Evolutionary conservation across 2,329 filamentous ascomycete species (phyloP).

Genomic region (Colletotrichum australisinense): DNA sequence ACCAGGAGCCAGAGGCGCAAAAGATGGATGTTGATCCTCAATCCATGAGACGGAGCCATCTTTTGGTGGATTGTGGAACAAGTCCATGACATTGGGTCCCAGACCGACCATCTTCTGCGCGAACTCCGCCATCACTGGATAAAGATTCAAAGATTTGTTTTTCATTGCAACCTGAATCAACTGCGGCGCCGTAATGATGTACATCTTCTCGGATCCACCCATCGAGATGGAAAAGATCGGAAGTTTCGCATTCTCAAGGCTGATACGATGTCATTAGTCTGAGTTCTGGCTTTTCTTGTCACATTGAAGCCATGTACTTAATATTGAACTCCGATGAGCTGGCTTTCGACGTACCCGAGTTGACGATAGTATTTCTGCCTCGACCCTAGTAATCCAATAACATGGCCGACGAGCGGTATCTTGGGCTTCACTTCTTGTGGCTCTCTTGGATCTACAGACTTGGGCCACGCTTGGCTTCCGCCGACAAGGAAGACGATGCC

Average conservation of each 20-base stretch:
- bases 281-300: background rate
- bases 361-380: constrained; percentile 50
- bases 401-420: constrained; percentile 58
- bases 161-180: constrained; percentile 55
- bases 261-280: background rate
- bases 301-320: background rate
- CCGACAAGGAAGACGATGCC: background rate
- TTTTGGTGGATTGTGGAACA: constrained; percentile 48
- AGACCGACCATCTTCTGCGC: constrained; percentile 51
- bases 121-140: constrained; percentile 52
- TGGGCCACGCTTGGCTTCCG: background rate
- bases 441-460: constrained; percentile 47
- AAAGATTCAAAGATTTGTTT: constrained; percentile 55
- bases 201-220: constrained; percentile 52
- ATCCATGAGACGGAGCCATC: constrained; percentile 43
- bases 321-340: background rate
- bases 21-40: constrained; percentile 10
- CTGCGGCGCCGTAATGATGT: constrained; percentile 54
- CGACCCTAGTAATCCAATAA: constrained; percentile 53
- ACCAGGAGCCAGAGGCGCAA: constrained; percentile 3
- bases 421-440: constrained; percentile 53
- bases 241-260: constrained; percentile 38
- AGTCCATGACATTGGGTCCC: constrained; percentile 47
- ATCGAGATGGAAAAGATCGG: constrained; percentile 58
- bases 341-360: constrained; percentile 48